phyloP scores from a whole-genome alignment of 352 stramenopile species.

The Paralagenidium karlingii region DNA sequence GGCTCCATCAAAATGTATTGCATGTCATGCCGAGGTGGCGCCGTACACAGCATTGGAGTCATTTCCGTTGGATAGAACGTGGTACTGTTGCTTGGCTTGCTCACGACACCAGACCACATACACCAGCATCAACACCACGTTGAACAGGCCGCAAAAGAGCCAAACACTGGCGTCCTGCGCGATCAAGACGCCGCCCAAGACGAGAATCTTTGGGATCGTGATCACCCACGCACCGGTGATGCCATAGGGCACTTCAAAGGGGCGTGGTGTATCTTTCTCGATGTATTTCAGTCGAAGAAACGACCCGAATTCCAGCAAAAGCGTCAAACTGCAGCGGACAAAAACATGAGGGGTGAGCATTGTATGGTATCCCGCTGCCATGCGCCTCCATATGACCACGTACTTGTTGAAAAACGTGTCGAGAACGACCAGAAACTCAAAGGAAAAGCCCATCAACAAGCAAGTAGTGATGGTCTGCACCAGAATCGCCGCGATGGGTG shows the following conservation, averaged over 20 bases:
- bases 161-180: conserved; percentile 52
- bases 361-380: background rate
- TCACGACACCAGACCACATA: conserved; percentile 60
- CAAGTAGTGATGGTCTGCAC: conserved; percentile 65
- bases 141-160: conserved; percentile 63
- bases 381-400: conserved; percentile 4
- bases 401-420: conserved; percentile 86
- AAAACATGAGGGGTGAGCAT: too few relatives aligned
- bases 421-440: conserved; percentile 66
- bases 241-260: conserved; percentile 63
- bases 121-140: conserved; percentile 30
- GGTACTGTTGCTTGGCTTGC: conserved; percentile 12
- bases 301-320: conserved; percentile 75
- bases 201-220: conserved; percentile 69
- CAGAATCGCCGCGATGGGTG: conserved; percentile 58
- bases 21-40: too few relatives aligned
- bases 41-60: too few relatives aligned
- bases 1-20: too few relatives aligned
- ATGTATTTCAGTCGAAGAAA: conserved; percentile 78
- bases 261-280: conserved; percentile 55
- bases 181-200: conserved; percentile 60
- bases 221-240: conserved; percentile 58
- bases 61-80: too few relatives aligned
- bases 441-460: conserved; percentile 78
- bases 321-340: conserved; percentile 25